phyloP scores from a whole-genome alignment of 2,329 filamentous ascomycete genomes.

The Raffaelea arxii region DNA sequence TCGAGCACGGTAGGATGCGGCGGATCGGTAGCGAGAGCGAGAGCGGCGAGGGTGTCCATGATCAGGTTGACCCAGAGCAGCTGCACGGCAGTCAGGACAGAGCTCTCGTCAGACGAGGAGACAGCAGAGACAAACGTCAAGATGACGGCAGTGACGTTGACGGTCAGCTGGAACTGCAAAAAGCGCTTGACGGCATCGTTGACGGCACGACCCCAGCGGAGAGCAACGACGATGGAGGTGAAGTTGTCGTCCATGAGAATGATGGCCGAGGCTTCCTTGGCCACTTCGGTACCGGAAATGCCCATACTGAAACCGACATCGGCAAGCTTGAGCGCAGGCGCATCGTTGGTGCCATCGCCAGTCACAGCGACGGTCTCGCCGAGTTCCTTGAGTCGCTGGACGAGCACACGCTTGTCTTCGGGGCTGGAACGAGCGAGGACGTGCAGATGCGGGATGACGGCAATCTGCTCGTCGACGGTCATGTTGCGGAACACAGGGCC shows the following conservation, averaged over 20 bases:
- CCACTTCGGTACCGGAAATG: conserved; percentile 72
- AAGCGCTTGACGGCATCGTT: conserved; percentile 73
- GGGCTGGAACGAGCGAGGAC: conserved; percentile 67
- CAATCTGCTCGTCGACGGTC: conserved; percentile 52
- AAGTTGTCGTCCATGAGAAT: conserved; percentile 87
- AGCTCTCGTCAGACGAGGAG: conserved; percentile 54
- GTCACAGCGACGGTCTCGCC: conserved; percentile 75
- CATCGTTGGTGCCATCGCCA: conserved; percentile 77
- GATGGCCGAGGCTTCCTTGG: conserved; percentile 76
- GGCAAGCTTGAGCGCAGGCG: conserved; percentile 68
- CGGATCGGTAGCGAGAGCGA: conserved; percentile 85
- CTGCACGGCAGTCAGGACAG: conserved; percentile 81
- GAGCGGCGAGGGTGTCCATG: conserved; percentile 90
- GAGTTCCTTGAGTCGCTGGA: conserved; percentile 60
- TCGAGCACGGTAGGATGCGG: conserved; percentile 72
- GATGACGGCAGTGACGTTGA: conserved; percentile 84
- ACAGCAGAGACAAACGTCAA: conserved; percentile 85
- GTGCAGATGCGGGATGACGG: conserved; percentile 58
- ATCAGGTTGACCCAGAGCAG: conserved; percentile 95
- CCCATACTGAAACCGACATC: conserved; percentile 84
- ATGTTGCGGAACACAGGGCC: conserved; percentile 70
- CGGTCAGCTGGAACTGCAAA: conserved; percentile 68
- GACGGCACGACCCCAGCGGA: conserved; percentile 71
- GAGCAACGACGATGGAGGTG: conserved; percentile 72
- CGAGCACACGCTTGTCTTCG: conserved; percentile 66